Conservation (phyloP, 148 eudicot genomes). For the Arctostaphylos glauca region DNA sequence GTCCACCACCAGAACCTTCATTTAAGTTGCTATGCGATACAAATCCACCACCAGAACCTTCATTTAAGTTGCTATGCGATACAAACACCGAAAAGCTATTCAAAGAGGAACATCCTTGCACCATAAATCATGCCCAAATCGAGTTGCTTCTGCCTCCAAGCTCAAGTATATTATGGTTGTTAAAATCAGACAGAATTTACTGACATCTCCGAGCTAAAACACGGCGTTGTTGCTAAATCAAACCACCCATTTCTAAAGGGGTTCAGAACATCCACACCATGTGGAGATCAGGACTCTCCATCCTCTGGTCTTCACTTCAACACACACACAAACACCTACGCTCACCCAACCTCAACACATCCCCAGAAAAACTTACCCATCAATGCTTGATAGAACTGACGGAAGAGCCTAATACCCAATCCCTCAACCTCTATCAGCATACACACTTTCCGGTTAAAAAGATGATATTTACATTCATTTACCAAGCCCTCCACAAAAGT, state of each 20-base stretch:
- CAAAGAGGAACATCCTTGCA: neutral
- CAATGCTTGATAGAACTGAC: neutral
- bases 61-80: neutral
- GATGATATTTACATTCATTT: neutral
- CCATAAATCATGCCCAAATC: neutral
- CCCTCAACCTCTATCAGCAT: neutral
- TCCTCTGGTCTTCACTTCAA: neutral
- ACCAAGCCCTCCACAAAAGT: neutral
- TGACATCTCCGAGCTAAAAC: neutral
- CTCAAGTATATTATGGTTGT: neutral
- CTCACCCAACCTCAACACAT: neutral
- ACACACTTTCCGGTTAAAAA: neutral
- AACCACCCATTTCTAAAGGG: neutral
- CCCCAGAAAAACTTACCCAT: neutral
- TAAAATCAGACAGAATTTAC: neutral
- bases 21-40: neutral
- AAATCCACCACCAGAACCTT: constrained; percentile 4
- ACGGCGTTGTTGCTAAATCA: neutral
- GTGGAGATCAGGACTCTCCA: neutral
- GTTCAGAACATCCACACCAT: neutral
- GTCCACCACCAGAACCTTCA: neutral
- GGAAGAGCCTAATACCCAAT: neutral
- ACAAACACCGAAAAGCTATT: neutral
- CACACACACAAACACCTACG: too few species aligned
- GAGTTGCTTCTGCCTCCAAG: neutral